A percentile compares a stretch with the other conserved stretches of the same genome.
These are phyloP conservation scores for Pleurotus cornucopiae DNA, from an alignment of 768 basidiomycete species.

Conservation along the genomic window DNA sequence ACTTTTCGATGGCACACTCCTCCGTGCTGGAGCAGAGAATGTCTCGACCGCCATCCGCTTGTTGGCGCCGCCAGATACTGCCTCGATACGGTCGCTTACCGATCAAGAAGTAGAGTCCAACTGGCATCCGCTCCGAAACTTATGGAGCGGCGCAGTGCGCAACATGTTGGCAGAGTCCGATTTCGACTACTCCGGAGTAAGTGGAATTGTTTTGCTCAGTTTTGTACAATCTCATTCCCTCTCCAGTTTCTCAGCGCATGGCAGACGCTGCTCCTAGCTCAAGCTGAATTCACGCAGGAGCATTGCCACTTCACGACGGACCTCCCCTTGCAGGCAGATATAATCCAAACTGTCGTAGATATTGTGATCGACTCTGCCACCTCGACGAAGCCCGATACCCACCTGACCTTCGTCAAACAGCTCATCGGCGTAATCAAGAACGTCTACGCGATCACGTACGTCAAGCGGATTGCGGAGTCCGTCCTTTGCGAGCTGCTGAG, in stretches of 20 bases:
- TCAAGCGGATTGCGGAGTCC: conserved; percentile 38
- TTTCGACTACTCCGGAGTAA: conserved; percentile 18
- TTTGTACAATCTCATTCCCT: too few relatives aligned
- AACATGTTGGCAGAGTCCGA: conserved; percentile 7
- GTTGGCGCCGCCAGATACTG: conserved; percentile 18
- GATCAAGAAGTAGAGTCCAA: conserved; percentile 33
- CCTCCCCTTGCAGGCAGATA: conserved; percentile 17
- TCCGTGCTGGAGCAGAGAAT: conserved; percentile 19
- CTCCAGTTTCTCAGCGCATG: conserved; percentile 31
- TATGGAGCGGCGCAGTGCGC: conserved; percentile 30
- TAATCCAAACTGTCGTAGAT: conserved; percentile 28
- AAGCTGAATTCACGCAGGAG: conserved; percentile 37
- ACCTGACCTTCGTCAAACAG: background rate
- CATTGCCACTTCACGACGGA: conserved; percentile 28
- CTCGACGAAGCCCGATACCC: background rate
- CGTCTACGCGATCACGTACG: conserved; percentile 36
- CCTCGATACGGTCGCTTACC: conserved; percentile 26
- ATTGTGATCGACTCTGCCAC: conserved; percentile 22
- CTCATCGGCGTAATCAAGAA: conserved; percentile 42
- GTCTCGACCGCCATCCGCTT: conserved; percentile 23
- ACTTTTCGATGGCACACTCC: conserved; percentile 44
- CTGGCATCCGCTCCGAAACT: conserved; percentile 32
- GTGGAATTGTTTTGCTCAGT: too few relatives aligned
- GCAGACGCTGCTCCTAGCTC: conserved; percentile 53
- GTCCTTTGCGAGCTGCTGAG: conserved; percentile 45